Evolutionary conservation across 2,329 filamentous ascomycete species (phyloP).

Genomic region (Phaeoacremonium minimum): DNA sequence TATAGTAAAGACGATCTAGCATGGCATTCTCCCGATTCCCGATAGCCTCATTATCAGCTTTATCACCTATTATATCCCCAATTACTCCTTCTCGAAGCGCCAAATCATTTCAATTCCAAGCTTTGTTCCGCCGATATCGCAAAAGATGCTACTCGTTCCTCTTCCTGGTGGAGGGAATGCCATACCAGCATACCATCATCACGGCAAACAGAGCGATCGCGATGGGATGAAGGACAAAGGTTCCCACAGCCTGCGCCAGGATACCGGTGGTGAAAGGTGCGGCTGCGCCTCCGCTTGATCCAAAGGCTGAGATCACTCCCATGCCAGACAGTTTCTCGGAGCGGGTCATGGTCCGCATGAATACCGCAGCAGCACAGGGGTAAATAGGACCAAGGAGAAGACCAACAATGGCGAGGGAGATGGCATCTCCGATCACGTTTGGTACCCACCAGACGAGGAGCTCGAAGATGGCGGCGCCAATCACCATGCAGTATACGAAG

Average conservation of each 20-base stretch:
- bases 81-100: no score
- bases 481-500: conserved; percentile 60
- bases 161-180: conserved; percentile 53
- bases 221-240: conserved; percentile 63
- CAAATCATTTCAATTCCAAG: no score
- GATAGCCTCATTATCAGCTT: no score
- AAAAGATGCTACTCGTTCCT: conserved; percentile 57
- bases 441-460: conserved; percentile 76
- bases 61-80: no score
- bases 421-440: conserved; percentile 67
- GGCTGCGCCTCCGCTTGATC: conserved; percentile 63
- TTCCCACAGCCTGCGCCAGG: conserved; percentile 56
- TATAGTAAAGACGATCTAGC: no score
- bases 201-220: conserved; percentile 59
- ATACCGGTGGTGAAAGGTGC: conserved; percentile 64
- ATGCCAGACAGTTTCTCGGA: conserved; percentile 59
- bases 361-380: conserved; percentile 64
- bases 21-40: no score
- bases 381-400: conserved; percentile 76
- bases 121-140: no score
- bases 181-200: conserved; percentile 64
- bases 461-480: conserved; percentile 63
- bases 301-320: conserved; percentile 65
- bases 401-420: conserved; percentile 66
- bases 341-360: conserved; percentile 55